These are phyloP conservation scores for Eragrostis curvula DNA, from an alignment of 176 grass and related monocot species.

Conservation along the genomic window DNA sequence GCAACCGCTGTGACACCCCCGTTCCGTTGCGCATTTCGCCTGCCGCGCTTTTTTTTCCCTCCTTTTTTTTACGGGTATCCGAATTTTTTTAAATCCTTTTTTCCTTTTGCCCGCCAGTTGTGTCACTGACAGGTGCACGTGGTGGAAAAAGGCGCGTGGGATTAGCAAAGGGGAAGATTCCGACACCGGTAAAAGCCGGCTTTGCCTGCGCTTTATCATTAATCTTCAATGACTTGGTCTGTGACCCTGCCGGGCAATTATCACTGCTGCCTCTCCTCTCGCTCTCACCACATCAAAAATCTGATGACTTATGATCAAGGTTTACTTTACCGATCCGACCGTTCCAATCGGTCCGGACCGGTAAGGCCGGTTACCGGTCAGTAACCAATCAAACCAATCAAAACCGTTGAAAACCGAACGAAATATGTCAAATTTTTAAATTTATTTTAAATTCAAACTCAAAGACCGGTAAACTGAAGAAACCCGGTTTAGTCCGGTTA, in stretches of 20 bases:
- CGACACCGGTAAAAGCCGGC: slow-evolving; percentile 20
- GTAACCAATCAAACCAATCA: too few relatives aligned
- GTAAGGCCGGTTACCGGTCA: too few relatives aligned
- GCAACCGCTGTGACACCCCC: slow-evolving; percentile 28
- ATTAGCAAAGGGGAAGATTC: slow-evolving; percentile 22
- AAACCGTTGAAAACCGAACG: too few relatives aligned
- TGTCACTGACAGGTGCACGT: slow-evolving; percentile 28
- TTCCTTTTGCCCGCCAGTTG: background rate
- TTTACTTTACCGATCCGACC: too few relatives aligned
- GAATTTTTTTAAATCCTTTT: background rate
- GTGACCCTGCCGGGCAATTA: background rate
- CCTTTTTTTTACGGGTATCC: background rate
- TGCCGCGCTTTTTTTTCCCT: background rate
- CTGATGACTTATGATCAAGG: too few relatives aligned
- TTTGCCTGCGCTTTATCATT: background rate
- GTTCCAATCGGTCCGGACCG: too few relatives aligned
- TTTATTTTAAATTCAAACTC: too few relatives aligned
- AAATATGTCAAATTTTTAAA: too few relatives aligned
- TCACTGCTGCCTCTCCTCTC: background rate
- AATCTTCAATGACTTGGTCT: background rate
- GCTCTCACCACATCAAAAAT: background rate
- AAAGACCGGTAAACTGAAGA: too few relatives aligned
- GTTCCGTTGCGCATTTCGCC: slow-evolving; percentile 41
- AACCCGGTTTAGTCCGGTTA: too few relatives aligned
- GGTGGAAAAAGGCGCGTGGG: slow-evolving; percentile 36